phyloP scores from a whole-genome alignment of 2,329 filamentous ascomycete species.

The Leptoxyphium fumago region DNA sequence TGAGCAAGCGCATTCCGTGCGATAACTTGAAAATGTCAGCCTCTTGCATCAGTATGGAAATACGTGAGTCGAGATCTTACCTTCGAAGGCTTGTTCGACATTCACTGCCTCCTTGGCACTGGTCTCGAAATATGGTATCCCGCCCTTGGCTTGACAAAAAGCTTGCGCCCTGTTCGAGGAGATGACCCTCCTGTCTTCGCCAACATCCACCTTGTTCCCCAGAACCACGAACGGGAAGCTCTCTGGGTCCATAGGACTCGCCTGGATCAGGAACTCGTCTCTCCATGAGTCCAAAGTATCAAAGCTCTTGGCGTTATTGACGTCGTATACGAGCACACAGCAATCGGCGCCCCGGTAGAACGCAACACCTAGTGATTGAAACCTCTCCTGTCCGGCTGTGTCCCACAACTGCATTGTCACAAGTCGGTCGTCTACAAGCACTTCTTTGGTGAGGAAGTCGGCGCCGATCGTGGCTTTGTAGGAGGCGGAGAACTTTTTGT shows the following conservation, averaged over 20 bases:
- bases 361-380: constrained; percentile 90
- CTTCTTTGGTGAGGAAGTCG: constrained; percentile 96
- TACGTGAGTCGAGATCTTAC: constrained; percentile 34
- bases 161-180: constrained; percentile 92
- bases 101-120: constrained; percentile 98
- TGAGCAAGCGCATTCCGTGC: constrained; percentile 89
- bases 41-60: neutral
- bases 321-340: constrained; percentile 94
- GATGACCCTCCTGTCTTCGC: constrained; percentile 93
- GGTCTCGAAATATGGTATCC: constrained; percentile 97
- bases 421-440: constrained; percentile 88
- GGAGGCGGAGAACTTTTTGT: constrained; percentile 99
- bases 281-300: constrained; percentile 97
- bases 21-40: constrained; percentile 49
- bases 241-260: constrained; percentile 87
- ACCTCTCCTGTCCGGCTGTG: constrained; percentile 90
- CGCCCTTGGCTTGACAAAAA: constrained; percentile 94
- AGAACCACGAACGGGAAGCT: constrained; percentile 97
- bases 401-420: constrained; percentile 99
- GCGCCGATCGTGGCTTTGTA: constrained; percentile 99
- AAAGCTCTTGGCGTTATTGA: constrained; percentile 99
- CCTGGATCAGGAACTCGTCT: constrained; percentile 96
- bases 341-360: constrained; percentile 97
- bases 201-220: constrained; percentile 97
- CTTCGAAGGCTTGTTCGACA: constrained; percentile 72